These are phyloP conservation scores for Auricularia heimuer DNA, from an alignment of 768 basidiomycete genomes.

Conservation along the genomic window DNA sequence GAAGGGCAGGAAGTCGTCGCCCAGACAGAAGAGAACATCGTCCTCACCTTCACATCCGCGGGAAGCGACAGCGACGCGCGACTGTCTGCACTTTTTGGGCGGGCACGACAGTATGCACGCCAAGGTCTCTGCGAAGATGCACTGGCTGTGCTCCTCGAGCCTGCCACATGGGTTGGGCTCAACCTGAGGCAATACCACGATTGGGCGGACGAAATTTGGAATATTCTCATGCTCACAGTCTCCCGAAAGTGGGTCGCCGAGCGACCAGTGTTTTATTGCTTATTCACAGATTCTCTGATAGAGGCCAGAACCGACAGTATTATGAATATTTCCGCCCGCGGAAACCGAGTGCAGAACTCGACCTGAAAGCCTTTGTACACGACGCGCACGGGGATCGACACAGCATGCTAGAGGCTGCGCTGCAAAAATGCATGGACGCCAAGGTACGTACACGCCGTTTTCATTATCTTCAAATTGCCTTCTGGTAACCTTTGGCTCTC, in stretches of 20 bases:
- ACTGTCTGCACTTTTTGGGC: conserved; percentile 51
- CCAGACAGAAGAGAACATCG: conserved; percentile 55
- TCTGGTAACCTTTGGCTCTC: not conserved
- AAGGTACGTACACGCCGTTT: not conserved
- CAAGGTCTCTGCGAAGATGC: conserved; percentile 58
- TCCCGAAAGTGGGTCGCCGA: conserved; percentile 47
- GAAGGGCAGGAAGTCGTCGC: conserved; percentile 61
- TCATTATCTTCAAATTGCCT: not conserved
- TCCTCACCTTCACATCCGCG: conserved; percentile 52
- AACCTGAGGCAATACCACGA: conserved; percentile 51
- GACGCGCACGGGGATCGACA: conserved; percentile 23
- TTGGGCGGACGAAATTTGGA: conserved; percentile 75
- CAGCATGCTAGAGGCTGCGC: conserved; percentile 33
- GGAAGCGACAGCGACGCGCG: conserved; percentile 53
- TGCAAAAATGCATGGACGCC: conserved; percentile 21
- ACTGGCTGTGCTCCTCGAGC: conserved; percentile 53
- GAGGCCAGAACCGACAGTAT: conserved; percentile 57
- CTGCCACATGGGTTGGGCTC: conserved; percentile 60
- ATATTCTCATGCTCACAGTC: conserved; percentile 56
- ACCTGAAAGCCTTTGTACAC: conserved; percentile 48
- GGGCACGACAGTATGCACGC: conserved; percentile 60
- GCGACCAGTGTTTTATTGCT: not conserved
- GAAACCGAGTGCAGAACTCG: conserved; percentile 45
- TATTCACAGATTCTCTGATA: conserved; percentile 15
- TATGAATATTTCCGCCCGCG: conserved; percentile 54